A percentile compares a stretch with the other conserved stretches of the same genome.
Evolutionary conservation across 306 rosid genomes (phyloP).

Genomic region (Fragaria ananassa): DNA sequence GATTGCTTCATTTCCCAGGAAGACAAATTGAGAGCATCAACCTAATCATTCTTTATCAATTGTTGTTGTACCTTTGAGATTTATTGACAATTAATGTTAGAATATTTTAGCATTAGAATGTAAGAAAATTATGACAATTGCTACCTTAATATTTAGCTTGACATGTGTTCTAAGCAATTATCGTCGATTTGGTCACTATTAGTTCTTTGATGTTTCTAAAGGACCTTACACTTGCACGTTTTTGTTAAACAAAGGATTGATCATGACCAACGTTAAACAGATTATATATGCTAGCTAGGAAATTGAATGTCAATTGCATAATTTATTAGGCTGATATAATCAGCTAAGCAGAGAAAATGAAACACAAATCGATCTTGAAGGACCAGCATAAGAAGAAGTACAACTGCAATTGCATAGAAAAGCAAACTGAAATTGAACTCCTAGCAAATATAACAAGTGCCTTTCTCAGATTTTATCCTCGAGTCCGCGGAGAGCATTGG

Average conservation of each 20-base stretch:
- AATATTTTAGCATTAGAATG: not conserved
- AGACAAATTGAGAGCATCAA: not conserved
- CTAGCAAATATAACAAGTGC: not conserved
- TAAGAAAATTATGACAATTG: not conserved
- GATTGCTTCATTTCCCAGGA: not conserved
- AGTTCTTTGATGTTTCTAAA: not conserved
- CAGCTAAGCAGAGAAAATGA: not conserved
- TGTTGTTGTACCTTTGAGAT: not conserved
- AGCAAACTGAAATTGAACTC: not conserved
- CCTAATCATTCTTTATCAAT: constrained; percentile 5
- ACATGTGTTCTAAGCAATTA: not conserved
- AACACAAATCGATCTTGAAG: not conserved
- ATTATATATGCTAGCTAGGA: too few species aligned
- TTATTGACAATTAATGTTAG: not conserved
- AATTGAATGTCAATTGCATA: too few species aligned
- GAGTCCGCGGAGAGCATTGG: not conserved
- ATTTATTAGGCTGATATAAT: too few species aligned
- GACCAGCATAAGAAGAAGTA: not conserved
- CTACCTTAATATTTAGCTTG: not conserved
- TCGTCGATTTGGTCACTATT: not conserved
- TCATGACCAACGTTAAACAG: too few species aligned
- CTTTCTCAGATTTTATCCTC: not conserved
- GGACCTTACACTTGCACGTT: too few species aligned
- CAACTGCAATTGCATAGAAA: not conserved
- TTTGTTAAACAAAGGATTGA: too few species aligned